Conservation (phyloP, 352 stramenopile genomes). For the Phytophthora hibernalis region DNA sequence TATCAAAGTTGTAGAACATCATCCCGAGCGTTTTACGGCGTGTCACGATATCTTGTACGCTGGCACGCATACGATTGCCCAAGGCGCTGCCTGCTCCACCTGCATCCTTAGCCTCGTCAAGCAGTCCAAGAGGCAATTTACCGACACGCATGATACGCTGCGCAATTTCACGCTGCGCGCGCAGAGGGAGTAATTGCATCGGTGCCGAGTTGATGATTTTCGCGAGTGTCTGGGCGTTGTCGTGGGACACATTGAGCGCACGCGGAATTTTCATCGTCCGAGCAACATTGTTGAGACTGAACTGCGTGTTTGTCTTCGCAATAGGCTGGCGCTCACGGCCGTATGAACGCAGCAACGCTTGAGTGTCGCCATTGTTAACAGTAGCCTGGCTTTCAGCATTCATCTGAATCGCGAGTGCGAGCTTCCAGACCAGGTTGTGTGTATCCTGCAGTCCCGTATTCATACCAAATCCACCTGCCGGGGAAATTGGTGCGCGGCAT, state of each 20-base stretch:
- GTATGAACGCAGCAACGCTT: slow-evolving; percentile 77
- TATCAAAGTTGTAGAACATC: slow-evolving; percentile 90
- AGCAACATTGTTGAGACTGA: slow-evolving; percentile 87
- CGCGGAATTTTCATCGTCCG: slow-evolving; percentile 87
- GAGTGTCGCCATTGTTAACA: slow-evolving; percentile 14
- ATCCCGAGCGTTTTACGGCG: slow-evolving; percentile 70
- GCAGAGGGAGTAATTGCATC: slow-evolving; percentile 62
- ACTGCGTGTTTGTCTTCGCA: slow-evolving; percentile 79
- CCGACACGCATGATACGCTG: slow-evolving; percentile 73
- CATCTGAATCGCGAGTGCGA: slow-evolving; percentile 70
- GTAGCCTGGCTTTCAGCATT: slow-evolving; percentile 1
- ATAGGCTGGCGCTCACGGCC: slow-evolving; percentile 77
- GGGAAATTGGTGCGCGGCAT: slow-evolving; percentile 94
- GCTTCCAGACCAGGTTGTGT: slow-evolving; percentile 94
- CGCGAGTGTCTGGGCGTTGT: slow-evolving; percentile 69
- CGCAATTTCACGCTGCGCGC: slow-evolving; percentile 66
- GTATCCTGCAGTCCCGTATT: slow-evolving; percentile 94
- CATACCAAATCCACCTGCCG: slow-evolving; percentile 93
- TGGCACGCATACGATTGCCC: slow-evolving; percentile 61
- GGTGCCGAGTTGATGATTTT: slow-evolving; percentile 68
- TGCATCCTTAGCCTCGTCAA: slow-evolving; percentile 45
- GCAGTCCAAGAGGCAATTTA: slow-evolving; percentile 66
- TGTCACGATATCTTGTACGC: slow-evolving; percentile 68
- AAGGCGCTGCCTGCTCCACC: slow-evolving; percentile 50
- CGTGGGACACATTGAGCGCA: slow-evolving; percentile 84